phyloP scores from a whole-genome alignment of 768 basidiomycete species.

The Russula griseocarnosa region DNA sequence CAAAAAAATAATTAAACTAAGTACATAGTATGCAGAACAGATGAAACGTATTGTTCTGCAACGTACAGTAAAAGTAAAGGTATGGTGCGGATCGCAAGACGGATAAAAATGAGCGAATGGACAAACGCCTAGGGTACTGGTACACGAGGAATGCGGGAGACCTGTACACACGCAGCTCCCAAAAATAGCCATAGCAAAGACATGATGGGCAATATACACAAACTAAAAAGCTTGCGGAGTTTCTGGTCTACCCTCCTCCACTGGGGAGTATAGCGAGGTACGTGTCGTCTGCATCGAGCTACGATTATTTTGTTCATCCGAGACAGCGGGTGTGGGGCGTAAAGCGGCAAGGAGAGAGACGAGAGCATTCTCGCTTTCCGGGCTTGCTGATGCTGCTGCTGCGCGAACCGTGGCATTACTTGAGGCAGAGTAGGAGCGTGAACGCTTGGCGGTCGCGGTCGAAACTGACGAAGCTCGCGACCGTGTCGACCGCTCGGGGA shows the following conservation, averaged over 20 bases:
- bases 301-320: conserved; percentile 4
- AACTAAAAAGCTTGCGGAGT: conserved; percentile 25
- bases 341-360: conserved; percentile 27
- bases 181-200: not conserved
- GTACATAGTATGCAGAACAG: conserved; percentile 15
- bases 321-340: not conserved
- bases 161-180: conserved; percentile 1
- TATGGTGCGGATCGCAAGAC: conserved; percentile 21
- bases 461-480: conserved; percentile 26
- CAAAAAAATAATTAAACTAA: conserved; percentile 7
- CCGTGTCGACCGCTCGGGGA: conserved; percentile 20
- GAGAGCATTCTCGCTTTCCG: conserved; percentile 16
- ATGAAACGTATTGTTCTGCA: conserved; percentile 7
- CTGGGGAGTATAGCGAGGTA: conserved; percentile 9
- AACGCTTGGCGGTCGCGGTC: conserved; percentile 13
- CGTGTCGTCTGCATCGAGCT: conserved; percentile 9
- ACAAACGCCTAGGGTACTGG: not conserved
- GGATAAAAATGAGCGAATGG: not conserved
- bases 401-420: conserved; percentile 10
- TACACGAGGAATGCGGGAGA: conserved; percentile 14
- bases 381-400: not conserved
- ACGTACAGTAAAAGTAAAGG: conserved; percentile 20
- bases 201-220: not conserved
- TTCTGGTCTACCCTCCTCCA: not conserved
- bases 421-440: conserved; percentile 18